These are phyloP conservation scores for Diaporthe aspalathi DNA, from an alignment of 2,329 filamentous ascomycete genomes.

Conservation along the genomic window DNA sequence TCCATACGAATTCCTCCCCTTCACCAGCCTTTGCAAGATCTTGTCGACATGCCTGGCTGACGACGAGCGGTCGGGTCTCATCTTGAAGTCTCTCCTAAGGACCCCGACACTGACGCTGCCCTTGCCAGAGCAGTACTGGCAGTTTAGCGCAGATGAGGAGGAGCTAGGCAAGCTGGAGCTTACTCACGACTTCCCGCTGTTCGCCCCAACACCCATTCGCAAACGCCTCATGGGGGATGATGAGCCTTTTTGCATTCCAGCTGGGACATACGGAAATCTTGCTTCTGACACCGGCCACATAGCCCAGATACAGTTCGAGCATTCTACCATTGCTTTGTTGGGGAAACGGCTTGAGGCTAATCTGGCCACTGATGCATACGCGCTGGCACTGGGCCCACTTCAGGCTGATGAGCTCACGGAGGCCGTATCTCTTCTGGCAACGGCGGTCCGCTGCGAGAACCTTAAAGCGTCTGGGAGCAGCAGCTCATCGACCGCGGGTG, in stretches of 20 bases:
- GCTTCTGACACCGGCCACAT: constrained; percentile 82
- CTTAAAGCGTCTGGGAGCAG: constrained; percentile 48
- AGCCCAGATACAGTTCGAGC: constrained; percentile 80
- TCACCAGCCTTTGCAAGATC: constrained; percentile 77
- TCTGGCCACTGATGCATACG: constrained; percentile 66
- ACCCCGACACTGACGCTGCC: constrained; percentile 82
- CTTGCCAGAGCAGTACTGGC: constrained; percentile 78
- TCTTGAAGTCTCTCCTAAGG: constrained; percentile 71
- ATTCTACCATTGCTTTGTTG: constrained; percentile 83
- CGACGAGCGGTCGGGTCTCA: constrained; percentile 51
- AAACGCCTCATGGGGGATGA: constrained; percentile 59
- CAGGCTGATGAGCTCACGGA: constrained; percentile 75
- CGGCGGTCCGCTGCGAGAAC: constrained; percentile 69
- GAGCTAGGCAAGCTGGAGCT: constrained; percentile 84
- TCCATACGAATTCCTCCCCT: constrained; percentile 85
- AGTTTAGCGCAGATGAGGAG: constrained; percentile 85
- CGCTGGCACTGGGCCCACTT: constrained; percentile 64
- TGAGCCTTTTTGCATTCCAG: constrained; percentile 69
- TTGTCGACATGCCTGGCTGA: constrained; percentile 64
- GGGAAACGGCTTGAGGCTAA: constrained; percentile 80
- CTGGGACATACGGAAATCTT: constrained; percentile 76
- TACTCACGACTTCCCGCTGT: constrained; percentile 71
- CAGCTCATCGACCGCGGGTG: constrained; percentile 8
- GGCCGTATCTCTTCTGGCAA: constrained; percentile 78
- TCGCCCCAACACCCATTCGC: constrained; percentile 61